These are phyloP conservation scores for Penicillium sp. DNA, from an alignment of 2,329 filamentous ascomycete genomes.

Conservation along the genomic window DNA sequence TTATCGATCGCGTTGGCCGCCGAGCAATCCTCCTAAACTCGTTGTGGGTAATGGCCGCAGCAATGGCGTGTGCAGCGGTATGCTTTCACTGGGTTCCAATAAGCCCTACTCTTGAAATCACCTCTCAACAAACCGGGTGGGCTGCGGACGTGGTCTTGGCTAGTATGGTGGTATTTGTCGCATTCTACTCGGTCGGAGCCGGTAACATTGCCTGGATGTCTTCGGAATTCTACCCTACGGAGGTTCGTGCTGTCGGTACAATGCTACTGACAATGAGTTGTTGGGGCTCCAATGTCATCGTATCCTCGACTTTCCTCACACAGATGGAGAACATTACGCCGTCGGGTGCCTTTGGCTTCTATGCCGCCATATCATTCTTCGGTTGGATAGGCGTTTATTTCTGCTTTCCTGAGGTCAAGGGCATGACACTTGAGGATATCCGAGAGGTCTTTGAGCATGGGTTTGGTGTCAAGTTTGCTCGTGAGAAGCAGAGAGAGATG, in stretches of 20 bases:
- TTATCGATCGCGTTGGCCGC: slow-evolving; percentile 52
- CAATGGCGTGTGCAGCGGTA: slow-evolving; percentile 48
- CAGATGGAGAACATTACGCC: slow-evolving; percentile 13
- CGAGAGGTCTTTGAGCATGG: slow-evolving; percentile 11
- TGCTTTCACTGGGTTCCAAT: slow-evolving; percentile 54
- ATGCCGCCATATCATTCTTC: slow-evolving; percentile 11
- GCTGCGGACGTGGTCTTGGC: slow-evolving; percentile 46
- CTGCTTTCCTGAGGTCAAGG: slow-evolving; percentile 13
- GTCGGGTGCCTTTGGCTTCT: slow-evolving; percentile 15
- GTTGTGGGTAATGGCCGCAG: slow-evolving; percentile 48
- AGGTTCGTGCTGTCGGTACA: slow-evolving; percentile 54
- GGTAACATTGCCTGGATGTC: slow-evolving; percentile 54
- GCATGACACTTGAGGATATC: slow-evolving; percentile 15
- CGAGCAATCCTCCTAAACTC: slow-evolving; percentile 43
- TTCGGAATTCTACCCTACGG: slow-evolving; percentile 53
- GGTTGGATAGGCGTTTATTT: slow-evolving; percentile 12
- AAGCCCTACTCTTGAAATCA: slow-evolving; percentile 46
- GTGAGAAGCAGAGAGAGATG: slow-evolving; percentile 1
- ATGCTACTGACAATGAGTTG: slow-evolving; percentile 52
- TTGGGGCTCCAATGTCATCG: slow-evolving; percentile 25
- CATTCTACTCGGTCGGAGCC: slow-evolving; percentile 51
- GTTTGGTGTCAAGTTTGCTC: slow-evolving; percentile 6
- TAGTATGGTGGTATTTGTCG: slow-evolving; percentile 49
- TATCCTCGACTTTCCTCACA: slow-evolving; percentile 10
- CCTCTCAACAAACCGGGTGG: slow-evolving; percentile 36